Evolutionary conservation across 805 yeast genomes (phyloP), one percentile per base, ranked within the genome.

Genomic region (Ogataea dorogensis): DNA sequence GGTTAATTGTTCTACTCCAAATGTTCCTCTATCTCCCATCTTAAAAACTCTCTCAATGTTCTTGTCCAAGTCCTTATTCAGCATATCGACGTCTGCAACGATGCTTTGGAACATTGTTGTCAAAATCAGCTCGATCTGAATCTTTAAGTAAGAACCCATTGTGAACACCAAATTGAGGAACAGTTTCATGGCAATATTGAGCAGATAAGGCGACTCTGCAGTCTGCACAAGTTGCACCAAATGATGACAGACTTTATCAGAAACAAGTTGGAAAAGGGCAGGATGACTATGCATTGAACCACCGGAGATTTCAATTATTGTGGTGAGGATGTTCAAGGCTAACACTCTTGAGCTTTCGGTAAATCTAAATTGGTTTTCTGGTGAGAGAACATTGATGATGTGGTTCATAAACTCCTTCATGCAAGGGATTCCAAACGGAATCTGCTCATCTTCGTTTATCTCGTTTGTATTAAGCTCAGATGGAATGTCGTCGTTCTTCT

Each of bases 321-420:
- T 80, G 36, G 79, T 80, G 25, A 93, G 68, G 25, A 91, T 71
- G 18, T 81, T 73, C 23, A 93, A 63, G 0, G 96, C 93, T 63
- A 91, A 78, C 10, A 86, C 81, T 38, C 95, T 75, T 0, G 96
- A 81, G 17, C 86, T 73, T 57, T 91, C 96, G 44, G 91, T 85
- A 52, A 87, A 93, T 51, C 85, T 87, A 51, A 77, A 76, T 54
- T 83, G 86, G 50, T 86, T 84, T 22, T 81, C 77, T 0, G 96
- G 94, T 8, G 93, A 79, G 21, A 89, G 70, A 59, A 89, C 77
- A 1, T 93, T 82, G 10, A 87, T 74, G 25, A 91, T 68, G 23
- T 86, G 79, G 9, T 81, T 79, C 46, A 88, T 60, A 47, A 81
- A 83, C 51, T 86, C 95, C 47, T 81, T 77, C 47, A 86, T 76